Evolutionary conservation across 2,329 filamentous ascomycete genomes (phyloP), one percentile per base, ranked within the genome.

Genomic region (Alternaria ventricosa): DNA sequence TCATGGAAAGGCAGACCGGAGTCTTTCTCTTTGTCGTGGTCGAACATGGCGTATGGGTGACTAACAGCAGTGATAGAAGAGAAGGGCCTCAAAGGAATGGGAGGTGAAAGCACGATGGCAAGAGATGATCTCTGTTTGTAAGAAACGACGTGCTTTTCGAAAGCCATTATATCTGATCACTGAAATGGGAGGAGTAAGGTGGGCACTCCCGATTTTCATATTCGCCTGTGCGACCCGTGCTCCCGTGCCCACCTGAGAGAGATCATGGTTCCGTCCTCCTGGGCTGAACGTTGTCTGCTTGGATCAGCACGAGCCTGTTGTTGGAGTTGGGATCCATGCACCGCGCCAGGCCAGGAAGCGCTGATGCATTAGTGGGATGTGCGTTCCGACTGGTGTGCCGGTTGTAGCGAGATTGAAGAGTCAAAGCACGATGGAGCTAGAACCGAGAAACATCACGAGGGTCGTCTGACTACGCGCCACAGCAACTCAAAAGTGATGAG

Each of bases 1-100:
- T 70, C 66, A 28, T 73, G 70, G 12, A 65, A 60, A 10, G 68
- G 68, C 1, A 70, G 49, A 25, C 53, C 61, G 6, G 49, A 46
- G 18, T 64, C 45, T 2, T 57, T 45, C 18, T 43, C 55, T 22
- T 66, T 65, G n/a, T 59, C 51, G 20, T 62, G 36, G 5, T 54
- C 57, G 25, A 63, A 65, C 68, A 69, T 70, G 15, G 6, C 60
- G 54, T 55, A 25, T 10, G 6, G 36, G 20, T 45, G 36, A n/a
- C 20, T 55, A 54, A 43, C 33, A 25, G 50, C 30, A 33, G 50
- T 55, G 36, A 46, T 56, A 30, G 53, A 44, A 56, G 45, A 61
- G 20, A 50, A 56, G 3, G 33, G 57, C 12, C 57, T 43, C 18
- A 59, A 53, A n/a, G 51, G 46, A 18, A 60, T 25, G 41, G 50